These are phyloP conservation scores for Rhizopogon rudus DNA, from an alignment of 768 basidiomycete species.

Conservation along the genomic window DNA sequence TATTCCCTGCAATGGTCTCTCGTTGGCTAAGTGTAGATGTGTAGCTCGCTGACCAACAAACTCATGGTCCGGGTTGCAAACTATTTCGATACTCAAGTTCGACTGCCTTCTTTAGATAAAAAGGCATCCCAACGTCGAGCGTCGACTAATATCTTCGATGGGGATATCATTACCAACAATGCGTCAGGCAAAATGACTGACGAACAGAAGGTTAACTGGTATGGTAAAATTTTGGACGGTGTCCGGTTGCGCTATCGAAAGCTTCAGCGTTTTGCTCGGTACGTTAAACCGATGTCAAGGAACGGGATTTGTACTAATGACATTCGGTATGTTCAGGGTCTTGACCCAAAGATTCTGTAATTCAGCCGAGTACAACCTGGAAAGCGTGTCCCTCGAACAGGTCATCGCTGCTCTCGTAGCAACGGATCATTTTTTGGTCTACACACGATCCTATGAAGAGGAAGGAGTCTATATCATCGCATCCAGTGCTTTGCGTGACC, in stretches of 20 bases:
- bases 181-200: slow-evolving; percentile 53
- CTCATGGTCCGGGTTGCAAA: slow-evolving; percentile 89
- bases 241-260: slow-evolving; percentile 91
- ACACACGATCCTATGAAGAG: slow-evolving; percentile 80
- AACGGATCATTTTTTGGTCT: slow-evolving; percentile 91
- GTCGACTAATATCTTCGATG: slow-evolving; percentile 30
- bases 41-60: slow-evolving; percentile 86
- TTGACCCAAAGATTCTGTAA: slow-evolving; percentile 88
- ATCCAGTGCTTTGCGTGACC: slow-evolving; percentile 67
- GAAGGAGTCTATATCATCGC: slow-evolving; percentile 93
- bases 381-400: slow-evolving; percentile 65
- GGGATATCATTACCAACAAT: slow-evolving; percentile 33
- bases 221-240: slow-evolving; percentile 87
- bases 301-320: slow-evolving; percentile 1
- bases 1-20: neutral
- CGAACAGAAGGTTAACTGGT: slow-evolving; percentile 85
- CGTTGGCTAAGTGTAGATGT: neutral
- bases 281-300: neutral
- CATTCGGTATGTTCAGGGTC: slow-evolving; percentile 34
- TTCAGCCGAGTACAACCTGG: slow-evolving; percentile 85
- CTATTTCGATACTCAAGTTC: slow-evolving; percentile 93
- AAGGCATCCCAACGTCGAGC: slow-evolving; percentile 18
- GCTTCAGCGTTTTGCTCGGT: slow-evolving; percentile 90
- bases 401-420: slow-evolving; percentile 77
- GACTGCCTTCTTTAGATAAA: slow-evolving; percentile 53